These are phyloP conservation scores for Penicillium arizonense DNA, from an alignment of 495 filamentous ascomycete species.

Conservation along the genomic window DNA sequence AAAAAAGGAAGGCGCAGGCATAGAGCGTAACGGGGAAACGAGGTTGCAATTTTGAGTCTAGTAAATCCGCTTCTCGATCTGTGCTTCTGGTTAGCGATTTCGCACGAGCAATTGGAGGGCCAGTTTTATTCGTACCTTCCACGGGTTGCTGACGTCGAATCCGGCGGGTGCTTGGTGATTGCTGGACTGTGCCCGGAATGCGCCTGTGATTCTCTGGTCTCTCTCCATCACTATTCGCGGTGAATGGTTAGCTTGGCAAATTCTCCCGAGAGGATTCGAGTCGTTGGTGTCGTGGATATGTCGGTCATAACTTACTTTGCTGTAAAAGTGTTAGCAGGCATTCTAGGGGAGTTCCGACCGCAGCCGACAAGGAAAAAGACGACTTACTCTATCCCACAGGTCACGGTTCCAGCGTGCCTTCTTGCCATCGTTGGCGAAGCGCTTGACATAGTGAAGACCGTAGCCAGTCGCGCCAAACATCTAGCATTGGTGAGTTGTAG, in stretches of 20 bases:
- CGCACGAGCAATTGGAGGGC: not conserved
- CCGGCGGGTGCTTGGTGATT: constrained; percentile 74
- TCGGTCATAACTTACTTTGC: constrained; percentile 65
- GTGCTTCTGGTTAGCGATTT: constrained; percentile 12
- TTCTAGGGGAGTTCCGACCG: constrained; percentile 23
- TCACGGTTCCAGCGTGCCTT: constrained; percentile 77
- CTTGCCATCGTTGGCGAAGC: constrained; percentile 87
- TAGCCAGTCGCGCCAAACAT: constrained; percentile 87
- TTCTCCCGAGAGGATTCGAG: not conserved
- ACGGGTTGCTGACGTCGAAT: constrained; percentile 94
- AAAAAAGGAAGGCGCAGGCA: constrained; percentile 19
- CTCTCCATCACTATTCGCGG: constrained; percentile 87
- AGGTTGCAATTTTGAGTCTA: constrained; percentile 32
- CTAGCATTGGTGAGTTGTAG: constrained; percentile 48
- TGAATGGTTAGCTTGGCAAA: constrained; percentile 12
- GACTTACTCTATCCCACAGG: constrained; percentile 87
- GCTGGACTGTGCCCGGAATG: constrained; percentile 80
- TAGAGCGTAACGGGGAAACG: constrained; percentile 18
- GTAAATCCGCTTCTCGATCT: constrained; percentile 45
- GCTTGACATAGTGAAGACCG: constrained; percentile 69
- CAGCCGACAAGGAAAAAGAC: constrained; percentile 27
- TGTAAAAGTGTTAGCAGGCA: constrained; percentile 45
- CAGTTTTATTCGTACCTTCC: constrained; percentile 63
- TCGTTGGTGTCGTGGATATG: not conserved
- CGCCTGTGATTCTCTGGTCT: constrained; percentile 86